Percentiles rank a stretch among this genome's conserved stretches.
phyloP scores from a whole-genome alignment of 495 filamentous ascomycete genomes.

The Penicillium nucicola region DNA sequence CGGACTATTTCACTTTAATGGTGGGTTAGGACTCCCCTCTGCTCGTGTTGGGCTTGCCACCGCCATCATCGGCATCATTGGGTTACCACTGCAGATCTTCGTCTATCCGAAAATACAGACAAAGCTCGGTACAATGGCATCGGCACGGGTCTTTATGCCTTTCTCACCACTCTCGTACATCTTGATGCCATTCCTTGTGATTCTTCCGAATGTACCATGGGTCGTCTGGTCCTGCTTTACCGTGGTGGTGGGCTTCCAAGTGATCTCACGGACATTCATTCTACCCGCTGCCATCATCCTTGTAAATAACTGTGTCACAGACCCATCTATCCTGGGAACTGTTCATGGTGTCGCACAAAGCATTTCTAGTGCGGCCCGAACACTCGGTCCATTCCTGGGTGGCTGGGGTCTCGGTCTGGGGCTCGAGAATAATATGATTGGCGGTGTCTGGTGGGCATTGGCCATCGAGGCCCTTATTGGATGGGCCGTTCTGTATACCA shows the following conservation, averaged over 20 bases:
- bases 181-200: slow-evolving; percentile 63
- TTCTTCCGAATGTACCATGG: slow-evolving; percentile 46
- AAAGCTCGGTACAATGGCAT: slow-evolving; percentile 58
- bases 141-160: slow-evolving; percentile 56
- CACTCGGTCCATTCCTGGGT: slow-evolving; percentile 63
- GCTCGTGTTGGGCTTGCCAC: slow-evolving; percentile 66
- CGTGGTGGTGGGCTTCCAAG: slow-evolving; percentile 61
- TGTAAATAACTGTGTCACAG: slow-evolving; percentile 65
- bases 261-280: slow-evolving; percentile 68
- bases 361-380: slow-evolving; percentile 55
- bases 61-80: slow-evolving; percentile 65
- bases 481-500: slow-evolving; percentile 45
- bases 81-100: slow-evolving; percentile 66
- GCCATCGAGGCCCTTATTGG: slow-evolving; percentile 51
- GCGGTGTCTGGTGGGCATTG: slow-evolving; percentile 67
- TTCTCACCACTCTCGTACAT: slow-evolving; percentile 66
- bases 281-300: slow-evolving; percentile 66
- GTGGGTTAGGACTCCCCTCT: slow-evolving; percentile 69
- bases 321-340: slow-evolving; percentile 60
- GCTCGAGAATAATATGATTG: slow-evolving; percentile 61
- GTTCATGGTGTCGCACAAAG: slow-evolving; percentile 69
- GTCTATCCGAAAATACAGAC: slow-evolving; percentile 62
- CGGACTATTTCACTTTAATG: slow-evolving; percentile 62
- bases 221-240: slow-evolving; percentile 59
- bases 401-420: slow-evolving; percentile 64